Percentiles rank a stretch among this genome's conserved stretches.
Conservation (phyloP, 768 basidiomycete species). For the Termitomyces sp. region DNA sequence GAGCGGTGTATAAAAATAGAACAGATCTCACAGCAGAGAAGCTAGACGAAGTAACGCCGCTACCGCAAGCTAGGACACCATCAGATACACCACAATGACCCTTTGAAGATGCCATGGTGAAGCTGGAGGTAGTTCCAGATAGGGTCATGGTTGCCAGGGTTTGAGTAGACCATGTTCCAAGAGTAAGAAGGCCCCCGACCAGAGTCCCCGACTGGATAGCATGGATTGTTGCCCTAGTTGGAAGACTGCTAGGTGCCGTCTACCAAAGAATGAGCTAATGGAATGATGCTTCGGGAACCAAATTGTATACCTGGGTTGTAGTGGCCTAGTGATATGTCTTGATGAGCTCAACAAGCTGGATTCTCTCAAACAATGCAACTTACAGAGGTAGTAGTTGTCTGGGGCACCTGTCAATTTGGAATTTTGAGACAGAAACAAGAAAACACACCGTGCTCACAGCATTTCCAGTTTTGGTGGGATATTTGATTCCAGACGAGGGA, state of each 20-base stretch:
- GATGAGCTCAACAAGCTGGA: neutral
- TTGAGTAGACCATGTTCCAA: conserved; percentile 57
- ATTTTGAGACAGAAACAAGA: neutral
- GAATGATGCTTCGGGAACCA: neutral
- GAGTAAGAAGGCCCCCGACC: conserved; percentile 47
- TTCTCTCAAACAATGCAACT: neutral
- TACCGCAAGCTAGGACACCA: conserved; percentile 45
- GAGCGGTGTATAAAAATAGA: neutral
- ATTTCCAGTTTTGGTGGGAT: conserved; percentile 46
- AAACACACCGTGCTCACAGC: conserved; percentile 15
- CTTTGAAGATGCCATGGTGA: conserved; percentile 55
- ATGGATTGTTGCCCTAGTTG: conserved; percentile 39
- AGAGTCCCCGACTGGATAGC: conserved; percentile 29
- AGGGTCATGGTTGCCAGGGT: conserved; percentile 51
- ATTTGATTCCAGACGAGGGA: conserved; percentile 51
- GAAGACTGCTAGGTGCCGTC: conserved; percentile 24
- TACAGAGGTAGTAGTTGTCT: conserved; percentile 14
- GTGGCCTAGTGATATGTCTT: conserved; percentile 2
- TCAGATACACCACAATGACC: conserved; percentile 47
- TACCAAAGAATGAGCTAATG: conserved; percentile 1
- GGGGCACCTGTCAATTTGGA: neutral
- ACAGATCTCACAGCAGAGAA: conserved; percentile 45
- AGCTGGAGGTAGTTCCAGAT: conserved; percentile 40
- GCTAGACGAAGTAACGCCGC: conserved; percentile 36
- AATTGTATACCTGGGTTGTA: conserved; percentile 10